A percentile compares a stretch with the other conserved stretches of the same genome.
Conservation (phyloP, 2,329 filamentous ascomycete genomes). For the Tolypocladium guangdongense region DNA sequence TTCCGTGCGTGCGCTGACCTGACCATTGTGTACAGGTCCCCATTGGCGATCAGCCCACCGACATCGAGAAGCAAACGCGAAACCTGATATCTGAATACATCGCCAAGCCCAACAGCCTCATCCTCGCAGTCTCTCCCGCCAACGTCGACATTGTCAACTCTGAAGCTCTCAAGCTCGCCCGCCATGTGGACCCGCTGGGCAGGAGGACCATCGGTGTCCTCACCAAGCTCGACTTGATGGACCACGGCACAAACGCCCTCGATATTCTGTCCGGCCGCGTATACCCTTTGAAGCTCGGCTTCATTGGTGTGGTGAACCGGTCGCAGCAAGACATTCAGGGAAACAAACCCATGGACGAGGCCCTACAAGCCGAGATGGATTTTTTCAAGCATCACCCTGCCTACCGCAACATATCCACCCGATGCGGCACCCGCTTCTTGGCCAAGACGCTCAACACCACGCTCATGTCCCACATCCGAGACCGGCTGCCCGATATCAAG, state of each 20-base stretch:
- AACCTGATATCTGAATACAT: constrained; percentile 97
- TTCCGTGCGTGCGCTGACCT: constrained; percentile 9
- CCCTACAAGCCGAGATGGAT: constrained; percentile 77
- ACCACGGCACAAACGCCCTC: constrained; percentile 93
- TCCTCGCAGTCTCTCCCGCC: constrained; percentile 90
- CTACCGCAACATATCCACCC: constrained; percentile 87
- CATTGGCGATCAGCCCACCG: constrained; percentile 91
- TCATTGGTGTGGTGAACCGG: constrained; percentile 95
- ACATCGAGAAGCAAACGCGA: constrained; percentile 97
- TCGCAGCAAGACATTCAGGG: constrained; percentile 97
- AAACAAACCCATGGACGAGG: constrained; percentile 89
- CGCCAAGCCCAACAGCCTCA: constrained; percentile 96
- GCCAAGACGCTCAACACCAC: constrained; percentile 93
- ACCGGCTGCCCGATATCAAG: constrained; percentile 94
- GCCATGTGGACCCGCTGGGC: constrained; percentile 92
- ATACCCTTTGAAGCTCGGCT: constrained; percentile 92
- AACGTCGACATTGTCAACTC: constrained; percentile 99
- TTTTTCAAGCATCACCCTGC: constrained; percentile 97
- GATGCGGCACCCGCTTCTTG: constrained; percentile 88
- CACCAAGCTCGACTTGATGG: constrained; percentile 96
- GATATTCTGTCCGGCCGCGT: constrained; percentile 96
- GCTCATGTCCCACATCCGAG: constrained; percentile 91
- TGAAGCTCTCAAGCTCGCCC: constrained; percentile 89
- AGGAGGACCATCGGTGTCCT: constrained; percentile 92
- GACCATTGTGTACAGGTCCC: constrained; percentile 51